Evolutionary conservation across 495 filamentous ascomycete genomes (phyloP).

Genomic region (Daldinia concentrica): DNA sequence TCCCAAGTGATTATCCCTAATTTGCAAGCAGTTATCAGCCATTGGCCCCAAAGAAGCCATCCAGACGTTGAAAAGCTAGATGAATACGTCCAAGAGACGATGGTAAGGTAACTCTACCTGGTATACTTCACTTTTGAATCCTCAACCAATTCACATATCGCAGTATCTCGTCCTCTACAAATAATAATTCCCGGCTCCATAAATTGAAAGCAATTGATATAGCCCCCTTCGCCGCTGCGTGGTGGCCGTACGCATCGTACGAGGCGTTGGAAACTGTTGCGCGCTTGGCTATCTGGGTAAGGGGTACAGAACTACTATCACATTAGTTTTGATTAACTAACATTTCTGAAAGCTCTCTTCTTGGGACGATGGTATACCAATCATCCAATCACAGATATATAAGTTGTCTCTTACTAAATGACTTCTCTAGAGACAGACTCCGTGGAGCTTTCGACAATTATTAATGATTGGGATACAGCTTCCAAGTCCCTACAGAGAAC

Average conservation of each 20-base stretch:
- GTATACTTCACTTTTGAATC: neutral
- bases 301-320: neutral
- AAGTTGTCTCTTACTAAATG: neutral
- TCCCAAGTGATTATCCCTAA: constrained; percentile 23
- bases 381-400: neutral
- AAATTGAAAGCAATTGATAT: neutral
- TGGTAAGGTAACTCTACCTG: neutral
- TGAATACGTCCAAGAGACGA: constrained; percentile 11
- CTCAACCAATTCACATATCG: neutral
- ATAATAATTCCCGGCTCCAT: neutral
- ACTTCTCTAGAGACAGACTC: constrained; percentile 25
- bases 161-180: constrained; percentile 7
- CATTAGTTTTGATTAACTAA: neutral
- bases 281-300: constrained; percentile 22
- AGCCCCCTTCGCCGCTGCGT: constrained; percentile 13
- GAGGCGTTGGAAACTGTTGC: constrained; percentile 9
- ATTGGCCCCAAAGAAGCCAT: constrained; percentile 22
- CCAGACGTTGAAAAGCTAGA: constrained; percentile 18
- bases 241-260: constrained; percentile 33
- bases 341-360: constrained; percentile 8
- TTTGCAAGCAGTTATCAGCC: constrained; percentile 21
- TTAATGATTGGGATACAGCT: constrained; percentile 12
- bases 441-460: constrained; percentile 10
- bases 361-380: constrained; percentile 21
- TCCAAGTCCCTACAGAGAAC: constrained; percentile 17